These are phyloP conservation scores for Galium porrigens DNA, from an alignment of 305 asterid species.

Conservation along the genomic window DNA sequence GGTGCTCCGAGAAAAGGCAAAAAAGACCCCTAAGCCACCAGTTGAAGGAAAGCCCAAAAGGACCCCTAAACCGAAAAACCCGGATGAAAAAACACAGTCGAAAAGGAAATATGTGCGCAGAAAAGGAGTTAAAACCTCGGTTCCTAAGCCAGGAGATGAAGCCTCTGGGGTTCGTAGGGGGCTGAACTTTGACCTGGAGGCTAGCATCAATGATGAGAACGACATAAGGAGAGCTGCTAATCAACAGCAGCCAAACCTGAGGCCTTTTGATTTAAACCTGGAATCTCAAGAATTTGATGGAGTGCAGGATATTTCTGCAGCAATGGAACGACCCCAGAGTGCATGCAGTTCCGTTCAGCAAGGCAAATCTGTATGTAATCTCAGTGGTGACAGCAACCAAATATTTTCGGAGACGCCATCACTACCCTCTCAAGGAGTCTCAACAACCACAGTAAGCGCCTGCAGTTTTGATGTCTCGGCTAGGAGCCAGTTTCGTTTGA, in stretches of 20 bases:
- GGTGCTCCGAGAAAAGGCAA: slow-evolving; percentile 67
- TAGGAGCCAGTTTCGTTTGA: slow-evolving; percentile 27
- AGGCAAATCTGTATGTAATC: slow-evolving; percentile 13
- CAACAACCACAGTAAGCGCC: slow-evolving; percentile 26
- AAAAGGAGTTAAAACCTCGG: slow-evolving; percentile 28
- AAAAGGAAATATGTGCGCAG: slow-evolving; percentile 55
- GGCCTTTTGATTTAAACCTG: slow-evolving; percentile 31
- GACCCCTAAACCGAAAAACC: slow-evolving; percentile 17
- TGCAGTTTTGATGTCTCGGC: slow-evolving; percentile 47
- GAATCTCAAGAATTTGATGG: slow-evolving; percentile 22
- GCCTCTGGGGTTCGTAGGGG: slow-evolving; percentile 31
- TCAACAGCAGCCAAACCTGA: slow-evolving; percentile 25
- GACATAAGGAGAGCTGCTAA: slow-evolving; percentile 17
- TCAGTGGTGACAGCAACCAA: slow-evolving; percentile 14
- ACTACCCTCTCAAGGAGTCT: slow-evolving; percentile 19
- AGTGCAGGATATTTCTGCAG: slow-evolving; percentile 19
- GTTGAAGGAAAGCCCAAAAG: slow-evolving; percentile 7
- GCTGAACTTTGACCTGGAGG: slow-evolving; percentile 43
- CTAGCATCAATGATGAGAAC: slow-evolving; percentile 24
- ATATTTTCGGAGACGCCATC: slow-evolving; percentile 20
- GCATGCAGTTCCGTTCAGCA: slow-evolving; percentile 21
- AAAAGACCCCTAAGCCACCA: slow-evolving; percentile 39
- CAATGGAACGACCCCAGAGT: slow-evolving; percentile 20
- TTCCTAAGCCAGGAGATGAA: slow-evolving; percentile 12
- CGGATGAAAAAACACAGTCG: slow-evolving; percentile 27